A percentile compares a stretch with the other conserved stretches of the same genome.
Conservation (phyloP, 1,284 basidiomycete species). For the Ustilago nuda region DNA sequence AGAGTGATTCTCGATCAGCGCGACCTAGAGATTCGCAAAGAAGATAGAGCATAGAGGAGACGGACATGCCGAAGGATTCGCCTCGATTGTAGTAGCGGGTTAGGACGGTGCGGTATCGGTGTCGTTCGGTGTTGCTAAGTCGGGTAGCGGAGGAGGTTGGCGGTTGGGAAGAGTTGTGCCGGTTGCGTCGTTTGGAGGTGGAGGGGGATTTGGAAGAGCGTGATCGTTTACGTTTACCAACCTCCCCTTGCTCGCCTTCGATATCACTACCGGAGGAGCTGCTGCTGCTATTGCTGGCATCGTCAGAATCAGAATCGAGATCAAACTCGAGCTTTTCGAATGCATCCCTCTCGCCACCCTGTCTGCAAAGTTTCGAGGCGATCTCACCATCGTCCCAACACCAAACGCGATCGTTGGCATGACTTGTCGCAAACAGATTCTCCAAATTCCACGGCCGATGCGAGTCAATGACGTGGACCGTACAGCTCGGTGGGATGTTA, state of each 20-base stretch:
- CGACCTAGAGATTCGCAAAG: slow-evolving; percentile 89
- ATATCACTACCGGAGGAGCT: slow-evolving; percentile 9
- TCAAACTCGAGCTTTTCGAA: slow-evolving; percentile 63
- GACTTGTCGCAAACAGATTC: slow-evolving; percentile 81
- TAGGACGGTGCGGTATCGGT: slow-evolving; percentile 57
- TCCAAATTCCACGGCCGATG: slow-evolving; percentile 89
- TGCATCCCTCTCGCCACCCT: slow-evolving; percentile 55
- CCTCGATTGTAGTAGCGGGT: slow-evolving; percentile 82
- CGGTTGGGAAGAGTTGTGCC: background rate
- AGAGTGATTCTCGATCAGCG: slow-evolving; percentile 90
- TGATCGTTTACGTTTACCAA: slow-evolving; percentile 31
- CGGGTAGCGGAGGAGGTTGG: slow-evolving; percentile 9
- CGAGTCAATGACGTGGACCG: slow-evolving; percentile 88
- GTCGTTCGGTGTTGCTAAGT: slow-evolving; percentile 44
- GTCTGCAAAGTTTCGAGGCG: slow-evolving; percentile 37
- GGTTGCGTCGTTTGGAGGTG: slow-evolving; percentile 5
- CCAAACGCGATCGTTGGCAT: slow-evolving; percentile 63
- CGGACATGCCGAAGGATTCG: slow-evolving; percentile 88
- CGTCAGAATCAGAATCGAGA: slow-evolving; percentile 71
- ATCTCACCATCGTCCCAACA: slow-evolving; percentile 68
- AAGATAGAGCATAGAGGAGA: slow-evolving; percentile 87
- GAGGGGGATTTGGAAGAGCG: slow-evolving; percentile 12
- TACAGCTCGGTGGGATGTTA: slow-evolving; percentile 72
- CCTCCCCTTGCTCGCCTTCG: slow-evolving; percentile 66
- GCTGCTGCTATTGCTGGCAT: slow-evolving; percentile 31